Percentiles rank a stretch among this genome's conserved stretches.
Conservation (phyloP, 169 alveolate species). For the Cystoisospora suis region DNA sequence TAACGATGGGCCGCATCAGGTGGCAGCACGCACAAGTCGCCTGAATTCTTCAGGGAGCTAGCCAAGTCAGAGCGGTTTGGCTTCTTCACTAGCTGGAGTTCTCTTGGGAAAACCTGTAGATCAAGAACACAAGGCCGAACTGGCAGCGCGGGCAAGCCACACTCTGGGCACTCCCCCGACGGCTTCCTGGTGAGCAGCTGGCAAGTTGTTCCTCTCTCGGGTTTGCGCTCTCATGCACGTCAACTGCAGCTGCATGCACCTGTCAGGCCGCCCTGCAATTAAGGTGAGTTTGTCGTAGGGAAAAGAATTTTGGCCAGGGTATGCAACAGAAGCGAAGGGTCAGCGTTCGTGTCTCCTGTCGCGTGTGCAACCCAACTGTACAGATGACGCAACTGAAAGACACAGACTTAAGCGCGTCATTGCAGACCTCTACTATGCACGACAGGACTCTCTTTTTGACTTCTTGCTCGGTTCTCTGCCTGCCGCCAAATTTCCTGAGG, state of each 20-base stretch:
- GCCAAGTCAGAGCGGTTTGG: too few relatives aligned
- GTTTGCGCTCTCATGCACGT: background rate
- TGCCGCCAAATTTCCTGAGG: background rate
- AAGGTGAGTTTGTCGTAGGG: background rate
- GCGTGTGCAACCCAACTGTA: background rate
- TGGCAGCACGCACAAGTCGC: too few relatives aligned
- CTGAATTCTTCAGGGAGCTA: too few relatives aligned
- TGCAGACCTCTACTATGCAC: background rate
- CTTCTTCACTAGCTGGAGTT: too few relatives aligned
- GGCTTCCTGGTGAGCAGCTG: too few relatives aligned
- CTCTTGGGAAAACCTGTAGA: too few relatives aligned
- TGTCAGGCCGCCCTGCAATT: background rate
- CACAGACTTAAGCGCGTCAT: background rate
- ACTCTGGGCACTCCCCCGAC: too few relatives aligned
- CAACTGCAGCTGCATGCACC: background rate
- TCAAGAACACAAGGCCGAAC: too few relatives aligned
- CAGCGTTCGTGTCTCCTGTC: background rate
- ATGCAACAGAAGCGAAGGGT: background rate
- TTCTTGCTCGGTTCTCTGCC: constrained; percentile 22
- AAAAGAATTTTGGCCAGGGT: background rate
- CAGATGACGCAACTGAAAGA: background rate
- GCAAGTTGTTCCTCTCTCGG: too few relatives aligned
- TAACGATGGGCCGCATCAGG: too few relatives aligned
- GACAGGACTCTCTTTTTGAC: background rate
- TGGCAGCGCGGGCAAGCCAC: too few relatives aligned